Base-by-base conservation (phyloP, 2,329 filamentous ascomycete species). In the Aspergillus calidoustus region DNA sequence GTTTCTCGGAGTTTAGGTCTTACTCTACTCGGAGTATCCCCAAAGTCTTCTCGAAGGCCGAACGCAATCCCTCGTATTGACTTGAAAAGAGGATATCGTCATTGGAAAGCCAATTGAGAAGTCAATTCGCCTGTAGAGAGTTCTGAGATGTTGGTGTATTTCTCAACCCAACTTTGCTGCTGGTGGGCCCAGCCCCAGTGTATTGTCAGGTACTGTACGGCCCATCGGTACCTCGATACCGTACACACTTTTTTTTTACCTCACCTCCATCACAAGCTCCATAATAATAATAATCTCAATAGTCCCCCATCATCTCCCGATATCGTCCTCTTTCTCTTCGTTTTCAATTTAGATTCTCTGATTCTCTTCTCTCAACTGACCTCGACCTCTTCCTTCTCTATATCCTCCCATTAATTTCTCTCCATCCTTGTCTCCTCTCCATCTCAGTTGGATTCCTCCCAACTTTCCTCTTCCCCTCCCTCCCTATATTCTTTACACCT, bases 381-480 rank as follows among this genome's bases (percentile, higher is more conserved):
- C 57, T 58, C 47, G 22, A 52, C 62, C 60, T 54, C 54, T 54
- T 60, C 55, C 57, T 58, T 59, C 57, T 62, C 59, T 58, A 57
- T 62, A 34, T 53, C 56, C 54, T 58, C 64, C 55, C 53, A 44
- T 67, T 60, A 54, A 56, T 60, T 64, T 57, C 51, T 64, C 61
- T 62, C 43, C 47, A 34, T 62, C 59, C 58, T 59, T 56, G 56
- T 57, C 55, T 54, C 58, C 61, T 65, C 64, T 64, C 56, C 60
- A 59, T 56, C 59, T 59, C 48, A 15, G 43, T 56, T 57, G 55
- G 47, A 61, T 31, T 50, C 54, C 46, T 70, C 69, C 71, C 69
- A 69, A 62, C 69, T 66, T 69, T 64, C 65, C 64, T 68, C 65
- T 62, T 66, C 57, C 60, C 54, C 49, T 59, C 60, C 54, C 53